Conservation (phyloP, 2,329 filamentous ascomycete species). For the Cercospora janseana region DNA sequence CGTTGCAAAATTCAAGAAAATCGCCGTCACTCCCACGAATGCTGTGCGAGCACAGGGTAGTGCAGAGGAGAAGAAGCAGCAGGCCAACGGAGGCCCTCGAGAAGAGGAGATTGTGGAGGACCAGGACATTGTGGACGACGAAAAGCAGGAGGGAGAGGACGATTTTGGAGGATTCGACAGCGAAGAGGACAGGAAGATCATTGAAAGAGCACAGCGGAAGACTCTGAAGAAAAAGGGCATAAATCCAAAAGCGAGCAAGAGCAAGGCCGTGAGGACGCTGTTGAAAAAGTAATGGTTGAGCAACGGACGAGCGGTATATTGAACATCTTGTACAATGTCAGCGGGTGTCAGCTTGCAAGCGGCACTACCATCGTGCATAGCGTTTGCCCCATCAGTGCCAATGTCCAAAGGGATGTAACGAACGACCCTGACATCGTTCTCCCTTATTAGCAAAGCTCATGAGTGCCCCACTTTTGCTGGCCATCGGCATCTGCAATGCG, state of each 20-base stretch:
- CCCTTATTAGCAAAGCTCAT: no score
- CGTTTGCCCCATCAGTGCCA: no score
- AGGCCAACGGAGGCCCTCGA: constrained; percentile 29
- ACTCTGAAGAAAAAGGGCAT: constrained; percentile 48
- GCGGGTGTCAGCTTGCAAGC: not conserved
- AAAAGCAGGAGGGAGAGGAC: constrained; percentile 56
- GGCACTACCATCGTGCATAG: no score
- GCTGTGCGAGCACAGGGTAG: constrained; percentile 46
- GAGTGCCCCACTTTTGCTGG: no score
- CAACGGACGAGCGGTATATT: no score
- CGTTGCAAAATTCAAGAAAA: constrained; percentile 96
- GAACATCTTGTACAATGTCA: not conserved
- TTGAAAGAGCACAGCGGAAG: constrained; percentile 47
- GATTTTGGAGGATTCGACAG: constrained; percentile 53
- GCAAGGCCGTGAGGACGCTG: constrained; percentile 25
- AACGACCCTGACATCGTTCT: no score
- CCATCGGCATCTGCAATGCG: no score
- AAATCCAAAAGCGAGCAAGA: constrained; percentile 44
- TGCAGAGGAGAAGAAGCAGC: constrained; percentile 33
- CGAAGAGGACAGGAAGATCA: constrained; percentile 50
- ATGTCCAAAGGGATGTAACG: no score
- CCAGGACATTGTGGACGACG: constrained; percentile 34
- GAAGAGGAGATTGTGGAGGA: constrained; percentile 58
- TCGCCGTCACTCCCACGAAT: constrained; percentile 68
- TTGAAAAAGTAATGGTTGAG: constrained; percentile 8